Base-by-base conservation (phyloP, 106 monocot species). In the Dioscorea zingiberensis region DNA sequence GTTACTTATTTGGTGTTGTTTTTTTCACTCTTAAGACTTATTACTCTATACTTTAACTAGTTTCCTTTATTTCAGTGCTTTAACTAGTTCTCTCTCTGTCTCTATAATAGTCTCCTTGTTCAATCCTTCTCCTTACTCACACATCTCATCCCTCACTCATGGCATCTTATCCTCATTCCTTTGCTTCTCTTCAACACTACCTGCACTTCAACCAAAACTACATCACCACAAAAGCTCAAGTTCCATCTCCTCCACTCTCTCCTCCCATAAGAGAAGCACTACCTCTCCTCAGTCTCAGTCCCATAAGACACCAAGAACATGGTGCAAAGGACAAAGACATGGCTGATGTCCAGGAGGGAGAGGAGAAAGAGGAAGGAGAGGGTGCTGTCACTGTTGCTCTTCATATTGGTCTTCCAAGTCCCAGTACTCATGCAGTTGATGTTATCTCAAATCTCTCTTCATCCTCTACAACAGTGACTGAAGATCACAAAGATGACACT, bases 261-360 rank as follows among this genome's bases (percentile, higher is more conserved):
- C 84, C 84, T 60, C 84, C 84, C 27, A 65, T 84, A 0, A 66
- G 66, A 28, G 84, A 84, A 30, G 84, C 80, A 26, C 84, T 84
- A 27, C 84, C 80, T 16, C 80, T 84, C 55, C 84, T 84, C 18
- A 70, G 61, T 54, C 69, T 66, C 21, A 74, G 69, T 69, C 70
- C 74, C 8, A 44, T 55, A 11, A 69, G 67, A 21, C 47, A 21
- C 11, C 47, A 21, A 61, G 65, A 49, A 21, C 44, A 11, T 30
- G 59, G 7, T 1, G 15, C 16, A 14, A 47, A 21, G 54, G 48
- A 28, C 17, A 61, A 72, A 23, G 44, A 14, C 25, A 51, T 22
- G 23, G 27, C n/a, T 18, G 47, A 12, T 10, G 55, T 6, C 19
- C 63, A 29, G 12, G 77, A 55, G 2, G 64, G 63, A 22, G 66